Percentiles rank a stretch among this genome's conserved stretches.
Conservation (phyloP, 2,329 filamentous ascomycete species). For the Pestalotiopsis sp. region DNA sequence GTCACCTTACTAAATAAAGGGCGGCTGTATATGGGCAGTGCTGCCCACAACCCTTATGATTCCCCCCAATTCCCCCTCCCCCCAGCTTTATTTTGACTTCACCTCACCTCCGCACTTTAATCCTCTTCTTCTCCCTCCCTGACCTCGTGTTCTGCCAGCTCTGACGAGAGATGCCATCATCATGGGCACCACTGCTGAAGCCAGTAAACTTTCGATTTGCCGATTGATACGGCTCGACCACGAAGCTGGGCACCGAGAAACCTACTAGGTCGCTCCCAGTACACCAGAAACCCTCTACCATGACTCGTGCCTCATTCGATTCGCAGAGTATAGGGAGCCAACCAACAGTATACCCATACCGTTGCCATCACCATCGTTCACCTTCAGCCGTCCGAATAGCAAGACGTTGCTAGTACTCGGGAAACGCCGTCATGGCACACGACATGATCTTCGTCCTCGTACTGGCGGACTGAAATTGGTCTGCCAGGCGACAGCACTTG, state of each 20-base stretch:
- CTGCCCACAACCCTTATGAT: not conserved
- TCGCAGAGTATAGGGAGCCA: not conserved
- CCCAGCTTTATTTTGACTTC: constrained; percentile 12
- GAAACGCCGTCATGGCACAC: not conserved
- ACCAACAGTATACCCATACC: not conserved
- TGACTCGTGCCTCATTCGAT: not conserved
- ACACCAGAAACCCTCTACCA: not conserved
- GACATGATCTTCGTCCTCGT: not conserved
- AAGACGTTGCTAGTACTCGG: not conserved
- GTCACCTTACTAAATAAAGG: not conserved
- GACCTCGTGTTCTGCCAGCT: not conserved
- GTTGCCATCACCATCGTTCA: not conserved
- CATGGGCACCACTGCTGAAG: not conserved
- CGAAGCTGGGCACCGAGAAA: not conserved
- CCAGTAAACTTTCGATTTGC: not conserved
- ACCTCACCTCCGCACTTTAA: constrained; percentile 2
- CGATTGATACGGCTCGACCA: not conserved
- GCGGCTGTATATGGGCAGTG: not conserved
- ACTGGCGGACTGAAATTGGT: not conserved
- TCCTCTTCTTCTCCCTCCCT: not conserved
- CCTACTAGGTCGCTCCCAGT: not conserved
- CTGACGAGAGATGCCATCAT: not conserved
- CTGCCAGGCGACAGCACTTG: not conserved
- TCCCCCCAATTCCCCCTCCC: not conserved
- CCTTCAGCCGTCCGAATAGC: not conserved